A percentile compares a stretch with the other conserved stretches of the same genome.
phyloP scores from a whole-genome alignment of 1,284 basidiomycete genomes.

The Neolentinus lepideus region DNA sequence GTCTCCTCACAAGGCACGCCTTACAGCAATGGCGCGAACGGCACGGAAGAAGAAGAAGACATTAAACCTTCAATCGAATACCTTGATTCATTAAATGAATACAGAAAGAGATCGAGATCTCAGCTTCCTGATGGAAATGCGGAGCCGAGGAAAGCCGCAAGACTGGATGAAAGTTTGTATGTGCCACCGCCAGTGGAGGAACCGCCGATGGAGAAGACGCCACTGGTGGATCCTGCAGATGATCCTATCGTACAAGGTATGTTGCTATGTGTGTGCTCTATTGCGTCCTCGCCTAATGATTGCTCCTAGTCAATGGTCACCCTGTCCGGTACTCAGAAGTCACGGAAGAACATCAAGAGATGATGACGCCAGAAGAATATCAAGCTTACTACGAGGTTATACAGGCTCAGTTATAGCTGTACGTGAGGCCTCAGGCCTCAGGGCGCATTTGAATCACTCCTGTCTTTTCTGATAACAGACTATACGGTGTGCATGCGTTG shows the following conservation, averaged over 20 bases:
- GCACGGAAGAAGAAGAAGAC: conserved; percentile 54
- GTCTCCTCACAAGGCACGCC: conserved; percentile 55
- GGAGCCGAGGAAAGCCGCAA: conserved; percentile 37
- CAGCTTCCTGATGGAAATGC: conserved; percentile 42
- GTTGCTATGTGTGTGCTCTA: conserved; percentile 14
- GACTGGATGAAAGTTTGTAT: conserved; percentile 22
- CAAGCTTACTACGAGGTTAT: conserved; percentile 64
- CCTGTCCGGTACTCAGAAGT: conserved; percentile 63
- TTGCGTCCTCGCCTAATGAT: not conserved
- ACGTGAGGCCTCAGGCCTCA: no score
- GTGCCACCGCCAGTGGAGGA: conserved; percentile 8
- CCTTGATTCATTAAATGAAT: conserved; percentile 59
- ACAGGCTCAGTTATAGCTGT: not conserved
- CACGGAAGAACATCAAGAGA: conserved; percentile 75
- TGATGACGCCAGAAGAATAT: conserved; percentile 83
- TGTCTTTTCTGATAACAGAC: no score
- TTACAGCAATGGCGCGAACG: conserved; percentile 37
- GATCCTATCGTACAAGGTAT: conserved; percentile 62
- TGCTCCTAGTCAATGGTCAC: conserved; percentile 56
- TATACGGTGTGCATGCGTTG: no score
- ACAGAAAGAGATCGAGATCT: conserved; percentile 65
- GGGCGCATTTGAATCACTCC: no score
- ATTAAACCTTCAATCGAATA: conserved; percentile 56
- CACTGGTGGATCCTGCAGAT: conserved; percentile 21
- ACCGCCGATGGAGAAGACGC: conserved; percentile 11